Percentiles rank a stretch among this genome's conserved stretches.
Evolutionary conservation across 306 rosid genomes (phyloP).

Genomic region (Leucaena leucocephala): DNA sequence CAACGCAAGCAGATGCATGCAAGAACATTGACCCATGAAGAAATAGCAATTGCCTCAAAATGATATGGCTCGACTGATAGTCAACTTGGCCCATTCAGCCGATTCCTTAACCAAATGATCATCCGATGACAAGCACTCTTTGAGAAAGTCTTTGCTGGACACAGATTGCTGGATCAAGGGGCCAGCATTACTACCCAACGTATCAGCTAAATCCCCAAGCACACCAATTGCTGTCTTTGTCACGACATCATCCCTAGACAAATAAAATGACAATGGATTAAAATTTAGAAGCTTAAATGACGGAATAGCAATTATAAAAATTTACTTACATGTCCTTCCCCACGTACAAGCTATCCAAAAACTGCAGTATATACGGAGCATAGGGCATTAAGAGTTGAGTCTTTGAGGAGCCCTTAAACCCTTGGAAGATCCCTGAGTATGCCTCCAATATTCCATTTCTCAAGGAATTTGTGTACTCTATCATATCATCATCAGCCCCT

Average conservation of each 20-base stretch:
- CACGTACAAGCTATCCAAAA: slow-evolving; percentile 82
- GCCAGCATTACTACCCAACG: slow-evolving; percentile 61
- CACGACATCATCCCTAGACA: slow-evolving; percentile 69
- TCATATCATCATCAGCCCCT: slow-evolving; percentile 84
- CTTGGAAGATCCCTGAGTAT: slow-evolving; percentile 91
- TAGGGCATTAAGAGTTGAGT: slow-evolving; percentile 86
- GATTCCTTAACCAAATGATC: slow-evolving; percentile 70
- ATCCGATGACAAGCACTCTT: slow-evolving; percentile 60
- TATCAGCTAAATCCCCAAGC: slow-evolving; percentile 77
- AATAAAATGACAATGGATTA: slow-evolving; percentile 7
- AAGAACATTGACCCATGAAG: slow-evolving; percentile 49
- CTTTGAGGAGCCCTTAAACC: slow-evolving; percentile 87
- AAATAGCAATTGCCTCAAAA: slow-evolving; percentile 51
- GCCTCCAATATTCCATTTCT: slow-evolving; percentile 96
- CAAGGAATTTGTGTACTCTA: slow-evolving; percentile 87
- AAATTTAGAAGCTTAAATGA: neutral
- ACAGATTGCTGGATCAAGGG: slow-evolving; percentile 63
- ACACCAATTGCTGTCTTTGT: slow-evolving; percentile 71
- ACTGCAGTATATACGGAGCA: slow-evolving; percentile 84
- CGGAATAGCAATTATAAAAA: neutral
- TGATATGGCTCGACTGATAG: slow-evolving; percentile 60
- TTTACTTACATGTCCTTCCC: slow-evolving; percentile 85
- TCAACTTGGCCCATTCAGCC: slow-evolving; percentile 74
- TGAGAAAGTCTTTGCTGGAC: slow-evolving; percentile 46
- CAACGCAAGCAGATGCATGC: slow-evolving; percentile 82